Percentiles rank a stretch among this genome's conserved stretches.
Evolutionary conservation across 768 basidiomycete species (phyloP).

Genomic region (Auricularia sp.): DNA sequence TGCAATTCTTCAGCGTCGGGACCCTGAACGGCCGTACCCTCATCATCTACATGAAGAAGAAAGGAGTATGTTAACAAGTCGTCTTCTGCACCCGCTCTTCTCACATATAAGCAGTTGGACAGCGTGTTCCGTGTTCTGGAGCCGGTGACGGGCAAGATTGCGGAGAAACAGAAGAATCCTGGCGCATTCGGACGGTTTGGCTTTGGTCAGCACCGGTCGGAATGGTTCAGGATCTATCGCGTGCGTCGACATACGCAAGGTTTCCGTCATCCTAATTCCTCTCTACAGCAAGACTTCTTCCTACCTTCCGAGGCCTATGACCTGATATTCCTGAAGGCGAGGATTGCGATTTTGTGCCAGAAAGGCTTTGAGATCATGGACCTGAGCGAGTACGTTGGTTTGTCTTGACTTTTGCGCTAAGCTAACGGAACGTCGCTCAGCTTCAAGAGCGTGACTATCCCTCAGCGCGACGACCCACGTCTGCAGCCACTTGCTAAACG

Average conservation of each 20-base stretch:
- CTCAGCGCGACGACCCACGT: slow-evolving; percentile 62
- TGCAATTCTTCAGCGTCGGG: slow-evolving; percentile 93
- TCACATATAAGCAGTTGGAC: slow-evolving; percentile 41
- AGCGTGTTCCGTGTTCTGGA: slow-evolving; percentile 97
- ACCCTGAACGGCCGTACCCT: slow-evolving; percentile 78
- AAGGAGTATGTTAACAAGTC: slow-evolving; percentile 44
- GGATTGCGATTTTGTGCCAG: slow-evolving; percentile 85
- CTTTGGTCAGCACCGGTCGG: slow-evolving; percentile 69
- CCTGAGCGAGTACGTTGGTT: slow-evolving; percentile 65
- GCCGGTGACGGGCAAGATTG: slow-evolving; percentile 85
- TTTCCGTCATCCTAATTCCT: neutral
- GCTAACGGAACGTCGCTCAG: slow-evolving; percentile 25
- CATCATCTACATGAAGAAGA: slow-evolving; percentile 93
- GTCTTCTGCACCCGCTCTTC: slow-evolving; percentile 13
- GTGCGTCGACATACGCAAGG: slow-evolving; percentile 20
- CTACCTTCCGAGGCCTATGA: slow-evolving; percentile 85
- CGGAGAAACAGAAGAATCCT: slow-evolving; percentile 62
- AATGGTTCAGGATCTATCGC: slow-evolving; percentile 93
- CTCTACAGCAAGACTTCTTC: slow-evolving; percentile 63
- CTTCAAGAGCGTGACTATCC: slow-evolving; percentile 84
- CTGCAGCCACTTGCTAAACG: slow-evolving; percentile 65
- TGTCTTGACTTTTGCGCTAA: neutral
- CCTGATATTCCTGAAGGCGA: slow-evolving; percentile 85
- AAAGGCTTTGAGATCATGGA: slow-evolving; percentile 99
- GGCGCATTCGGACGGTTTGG: slow-evolving; percentile 65